phyloP scores from a whole-genome alignment of 2,329 filamentous ascomycete genomes.

The Colletotrichum echinochloae region DNA sequence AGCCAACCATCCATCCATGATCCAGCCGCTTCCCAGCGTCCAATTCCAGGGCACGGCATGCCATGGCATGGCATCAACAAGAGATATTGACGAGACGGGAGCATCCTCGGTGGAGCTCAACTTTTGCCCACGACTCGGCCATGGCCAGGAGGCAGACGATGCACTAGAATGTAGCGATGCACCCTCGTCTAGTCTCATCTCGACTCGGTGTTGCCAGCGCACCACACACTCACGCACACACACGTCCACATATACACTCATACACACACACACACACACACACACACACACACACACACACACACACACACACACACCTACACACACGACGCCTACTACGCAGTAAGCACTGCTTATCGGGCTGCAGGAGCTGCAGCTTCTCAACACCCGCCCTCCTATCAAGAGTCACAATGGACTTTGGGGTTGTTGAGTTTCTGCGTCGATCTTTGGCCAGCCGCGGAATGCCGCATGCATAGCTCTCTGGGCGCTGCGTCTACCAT shows the following conservation, averaged over 20 bases:
- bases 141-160: neutral
- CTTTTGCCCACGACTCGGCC: slow-evolving; percentile 10
- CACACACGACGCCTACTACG: neutral
- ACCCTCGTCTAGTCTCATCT: slow-evolving; percentile 27
- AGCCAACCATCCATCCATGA: slow-evolving; percentile 19
- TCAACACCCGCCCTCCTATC: slow-evolving; percentile 23
- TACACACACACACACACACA: neutral
- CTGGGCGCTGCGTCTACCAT: slow-evolving; percentile 7
- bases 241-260: slow-evolving; percentile 25
- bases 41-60: neutral
- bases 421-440: slow-evolving; percentile 19
- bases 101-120: slow-evolving; percentile 30
- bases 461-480: slow-evolving; percentile 34
- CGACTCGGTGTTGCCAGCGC: slow-evolving; percentile 38
- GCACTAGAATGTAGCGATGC: slow-evolving; percentile 20
- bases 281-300: slow-evolving; percentile 10
- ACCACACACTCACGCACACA: slow-evolving; percentile 17
- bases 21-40: no score
- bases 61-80: slow-evolving; percentile 1
- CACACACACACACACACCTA: neutral
- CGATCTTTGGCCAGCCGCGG: slow-evolving; percentile 33
- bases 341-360: slow-evolving; percentile 18
- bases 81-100: slow-evolving; percentile 12
- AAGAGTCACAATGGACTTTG: slow-evolving; percentile 12
- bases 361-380: slow-evolving; percentile 9